These are phyloP conservation scores for Marsdenia floribunda DNA, from an alignment of 257 asterid species.

Conservation along the genomic window DNA sequence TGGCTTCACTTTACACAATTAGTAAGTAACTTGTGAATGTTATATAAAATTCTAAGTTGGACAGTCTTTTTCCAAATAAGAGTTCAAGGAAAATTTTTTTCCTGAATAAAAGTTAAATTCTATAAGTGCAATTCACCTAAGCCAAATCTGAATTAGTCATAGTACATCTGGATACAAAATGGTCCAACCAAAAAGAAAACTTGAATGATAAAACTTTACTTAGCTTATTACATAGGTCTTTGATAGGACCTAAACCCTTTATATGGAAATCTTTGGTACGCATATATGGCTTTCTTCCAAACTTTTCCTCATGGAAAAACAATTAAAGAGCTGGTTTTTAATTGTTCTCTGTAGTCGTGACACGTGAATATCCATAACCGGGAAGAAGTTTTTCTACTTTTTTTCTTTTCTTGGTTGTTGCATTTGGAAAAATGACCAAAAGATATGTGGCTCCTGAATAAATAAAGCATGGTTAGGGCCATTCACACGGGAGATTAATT, in stretches of 20 bases:
- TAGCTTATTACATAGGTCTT: background rate
- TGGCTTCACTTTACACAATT: too few species aligned
- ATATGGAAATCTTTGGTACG: background rate
- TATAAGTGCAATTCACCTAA: too few species aligned
- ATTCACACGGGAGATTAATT: too few species aligned
- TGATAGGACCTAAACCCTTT: too few species aligned
- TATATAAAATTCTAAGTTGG: too few species aligned
- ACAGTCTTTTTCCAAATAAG: too few species aligned
- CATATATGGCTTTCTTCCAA: background rate
- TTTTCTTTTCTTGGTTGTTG: background rate
- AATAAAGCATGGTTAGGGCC: background rate
- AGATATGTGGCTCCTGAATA: background rate
- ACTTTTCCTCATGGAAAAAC: background rate
- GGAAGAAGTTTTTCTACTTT: background rate
- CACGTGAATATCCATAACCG: background rate
- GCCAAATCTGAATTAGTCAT: too few species aligned
- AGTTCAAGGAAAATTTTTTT: too few species aligned
- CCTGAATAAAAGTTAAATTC: too few species aligned
- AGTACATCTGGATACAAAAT: too few species aligned
- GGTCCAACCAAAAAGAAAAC: too few species aligned
- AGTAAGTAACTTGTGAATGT: too few species aligned
- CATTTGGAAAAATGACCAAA: background rate
- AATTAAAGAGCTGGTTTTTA: background rate
- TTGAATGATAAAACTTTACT: background rate
- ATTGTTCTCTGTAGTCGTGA: background rate